phyloP scores from a whole-genome alignment of 2,329 filamentous ascomycete species.

The Rhynchosporium secalis region DNA sequence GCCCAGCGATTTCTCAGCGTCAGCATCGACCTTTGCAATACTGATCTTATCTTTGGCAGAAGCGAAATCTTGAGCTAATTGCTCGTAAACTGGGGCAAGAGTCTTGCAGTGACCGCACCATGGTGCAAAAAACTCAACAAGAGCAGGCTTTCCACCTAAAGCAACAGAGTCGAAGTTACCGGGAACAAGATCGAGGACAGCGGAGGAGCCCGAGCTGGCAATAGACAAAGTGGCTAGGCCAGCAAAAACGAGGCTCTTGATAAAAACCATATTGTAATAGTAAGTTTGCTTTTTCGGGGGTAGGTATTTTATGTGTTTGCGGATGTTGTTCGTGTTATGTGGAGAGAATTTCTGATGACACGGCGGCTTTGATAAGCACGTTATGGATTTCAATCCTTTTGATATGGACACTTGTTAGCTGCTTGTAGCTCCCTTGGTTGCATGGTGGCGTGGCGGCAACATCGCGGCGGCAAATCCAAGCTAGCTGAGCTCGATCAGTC shows the following conservation, averaged over 20 bases:
- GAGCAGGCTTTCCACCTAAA: constrained; percentile 87
- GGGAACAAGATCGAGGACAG: constrained; percentile 86
- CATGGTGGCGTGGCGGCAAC: neutral
- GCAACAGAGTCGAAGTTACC: constrained; percentile 90
- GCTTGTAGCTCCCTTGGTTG: neutral
- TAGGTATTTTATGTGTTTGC: neutral
- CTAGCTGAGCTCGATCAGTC: neutral
- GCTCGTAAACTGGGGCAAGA: constrained; percentile 91
- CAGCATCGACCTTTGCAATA: constrained; percentile 95
- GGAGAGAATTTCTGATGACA: neutral
- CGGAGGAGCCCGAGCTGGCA: constrained; percentile 51
- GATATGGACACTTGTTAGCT: constrained; percentile 18
- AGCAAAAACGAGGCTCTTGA: constrained; percentile 61
- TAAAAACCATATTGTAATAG: constrained; percentile 41
- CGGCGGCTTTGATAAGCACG: neutral
- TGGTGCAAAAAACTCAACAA: constrained; percentile 97
- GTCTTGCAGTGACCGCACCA: constrained; percentile 99
- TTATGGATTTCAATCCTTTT: constrained; percentile 14
- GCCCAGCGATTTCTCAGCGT: constrained; percentile 80
- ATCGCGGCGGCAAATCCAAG: constrained; percentile 4
- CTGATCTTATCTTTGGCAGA: constrained; percentile 71
- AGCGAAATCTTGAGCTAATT: constrained; percentile 75
- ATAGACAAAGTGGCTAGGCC: constrained; percentile 48
- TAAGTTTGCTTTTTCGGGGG: neutral
- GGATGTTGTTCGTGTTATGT: neutral